These are phyloP conservation scores for Pittosporum tobira DNA, from an alignment of 129 eudicot species.

Conservation along the genomic window DNA sequence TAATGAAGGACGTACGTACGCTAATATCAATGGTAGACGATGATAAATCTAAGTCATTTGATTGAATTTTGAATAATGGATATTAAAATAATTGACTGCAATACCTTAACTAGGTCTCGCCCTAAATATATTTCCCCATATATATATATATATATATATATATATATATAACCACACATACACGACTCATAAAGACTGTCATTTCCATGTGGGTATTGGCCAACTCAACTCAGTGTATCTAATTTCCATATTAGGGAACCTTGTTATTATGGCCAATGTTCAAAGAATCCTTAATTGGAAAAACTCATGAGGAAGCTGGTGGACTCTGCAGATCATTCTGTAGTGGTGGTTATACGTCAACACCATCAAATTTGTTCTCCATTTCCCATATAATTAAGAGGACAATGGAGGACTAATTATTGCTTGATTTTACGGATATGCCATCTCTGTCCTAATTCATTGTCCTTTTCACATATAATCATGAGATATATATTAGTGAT, in stretches of 20 bases:
- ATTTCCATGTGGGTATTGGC: conserved; percentile 4
- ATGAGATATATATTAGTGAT: conserved; percentile 8
- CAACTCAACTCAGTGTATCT: not conserved
- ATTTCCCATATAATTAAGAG: not conserved
- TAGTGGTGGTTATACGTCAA: conserved; percentile 38
- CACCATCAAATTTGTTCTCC: conserved; percentile 21
- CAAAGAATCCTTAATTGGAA: conserved; percentile 7
- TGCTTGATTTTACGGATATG: conserved; percentile 1
- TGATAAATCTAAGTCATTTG: too few species aligned
- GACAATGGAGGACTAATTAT: not conserved
- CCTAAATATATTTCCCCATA: too few species aligned
- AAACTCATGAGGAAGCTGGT: conserved; percentile 10
- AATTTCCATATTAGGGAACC: not conserved
- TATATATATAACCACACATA: too few species aligned
- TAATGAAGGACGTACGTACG: too few species aligned
- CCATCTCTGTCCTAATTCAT: conserved; percentile 8
- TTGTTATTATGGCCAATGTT: not conserved
- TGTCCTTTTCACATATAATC: not conserved
- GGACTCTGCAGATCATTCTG: not conserved
- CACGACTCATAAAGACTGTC: too few species aligned
- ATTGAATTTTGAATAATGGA: too few species aligned
- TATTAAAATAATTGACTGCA: too few species aligned
- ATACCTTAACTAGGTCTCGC: too few species aligned
- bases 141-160: too few species aligned
- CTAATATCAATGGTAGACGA: too few species aligned